These are phyloP conservation scores for Toxicodendron radicans DNA, from an alignment of 345 rosid species.

Conservation along the genomic window DNA sequence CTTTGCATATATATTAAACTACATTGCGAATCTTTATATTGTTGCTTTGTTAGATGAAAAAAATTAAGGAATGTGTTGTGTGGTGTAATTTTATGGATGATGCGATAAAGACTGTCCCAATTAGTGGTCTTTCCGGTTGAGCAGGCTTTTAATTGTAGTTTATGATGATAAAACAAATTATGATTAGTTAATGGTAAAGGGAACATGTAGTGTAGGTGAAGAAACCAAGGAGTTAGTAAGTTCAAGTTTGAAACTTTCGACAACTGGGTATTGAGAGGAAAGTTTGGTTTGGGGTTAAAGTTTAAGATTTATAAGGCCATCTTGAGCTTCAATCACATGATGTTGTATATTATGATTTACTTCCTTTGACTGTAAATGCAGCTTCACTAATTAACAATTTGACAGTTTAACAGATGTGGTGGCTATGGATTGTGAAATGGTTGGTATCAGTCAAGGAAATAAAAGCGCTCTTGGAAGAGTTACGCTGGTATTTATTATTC, in stretches of 20 bases:
- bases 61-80: too few relatives aligned
- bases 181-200: neutral
- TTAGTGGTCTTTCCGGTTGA: neutral
- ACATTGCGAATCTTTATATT: too few relatives aligned
- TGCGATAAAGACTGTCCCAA: too few relatives aligned
- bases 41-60: too few relatives aligned
- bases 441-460: constrained; percentile 86
- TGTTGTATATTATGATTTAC: neutral
- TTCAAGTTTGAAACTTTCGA: neutral
- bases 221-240: neutral
- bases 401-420: constrained; percentile 80
- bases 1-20: too few relatives aligned
- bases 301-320: neutral
- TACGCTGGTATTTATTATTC: constrained; percentile 57
- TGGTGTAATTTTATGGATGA: too few relatives aligned
- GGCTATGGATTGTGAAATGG: constrained; percentile 99
- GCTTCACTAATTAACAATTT: constrained; percentile 23
- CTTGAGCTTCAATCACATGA: neutral
- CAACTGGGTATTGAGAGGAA: neutral
- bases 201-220: neutral
- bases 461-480: constrained; percentile 96
- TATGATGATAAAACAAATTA: constrained; percentile 6
- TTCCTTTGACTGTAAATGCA: neutral
- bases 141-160: neutral
- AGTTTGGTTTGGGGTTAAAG: neutral